Evolutionary conservation across 1,284 basidiomycete genomes (phyloP).

Genomic region (Irpex lacteus): DNA sequence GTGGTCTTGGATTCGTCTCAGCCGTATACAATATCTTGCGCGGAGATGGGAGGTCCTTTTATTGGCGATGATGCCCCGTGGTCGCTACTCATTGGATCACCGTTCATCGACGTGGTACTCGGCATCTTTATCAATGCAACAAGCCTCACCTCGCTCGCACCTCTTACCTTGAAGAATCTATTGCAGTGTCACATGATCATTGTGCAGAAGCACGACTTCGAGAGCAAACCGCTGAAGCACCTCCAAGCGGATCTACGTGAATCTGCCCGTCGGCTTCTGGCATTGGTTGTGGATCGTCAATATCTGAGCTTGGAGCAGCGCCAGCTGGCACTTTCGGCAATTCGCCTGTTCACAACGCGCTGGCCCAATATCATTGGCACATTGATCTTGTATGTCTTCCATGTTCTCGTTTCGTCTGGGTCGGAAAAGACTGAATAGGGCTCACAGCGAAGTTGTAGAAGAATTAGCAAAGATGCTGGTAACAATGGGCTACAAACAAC

Average conservation of each 20-base stretch:
- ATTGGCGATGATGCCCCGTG: constrained; percentile 41
- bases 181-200: constrained; percentile 62
- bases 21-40: constrained; percentile 42
- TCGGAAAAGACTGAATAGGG: not conserved
- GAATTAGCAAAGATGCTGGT: constrained; percentile 45
- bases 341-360: constrained; percentile 59
- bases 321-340: constrained; percentile 56
- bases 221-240: constrained; percentile 47
- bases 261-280: constrained; percentile 50
- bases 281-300: constrained; percentile 43
- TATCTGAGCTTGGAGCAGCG: constrained; percentile 59
- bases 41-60: constrained; percentile 45
- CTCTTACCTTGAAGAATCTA: constrained; percentile 52
- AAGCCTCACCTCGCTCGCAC: constrained; percentile 44
- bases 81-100: constrained; percentile 53
- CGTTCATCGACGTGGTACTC: constrained; percentile 59
- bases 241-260: constrained; percentile 49
- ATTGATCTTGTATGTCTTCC: constrained; percentile 45
- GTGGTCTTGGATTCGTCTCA: constrained; percentile 57
- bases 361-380: constrained; percentile 52
- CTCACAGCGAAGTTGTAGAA: constrained; percentile 44
- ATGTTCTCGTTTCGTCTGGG: not conserved
- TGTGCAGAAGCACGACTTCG: constrained; percentile 69
- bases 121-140: constrained; percentile 44
- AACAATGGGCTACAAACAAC: constrained; percentile 40